Percentiles rank a stretch among this genome's conserved stretches.
These are phyloP conservation scores for Anaeramoeba flamelloides DNA, from an alignment of 78 protist species.

Conservation along the genomic window DNA sequence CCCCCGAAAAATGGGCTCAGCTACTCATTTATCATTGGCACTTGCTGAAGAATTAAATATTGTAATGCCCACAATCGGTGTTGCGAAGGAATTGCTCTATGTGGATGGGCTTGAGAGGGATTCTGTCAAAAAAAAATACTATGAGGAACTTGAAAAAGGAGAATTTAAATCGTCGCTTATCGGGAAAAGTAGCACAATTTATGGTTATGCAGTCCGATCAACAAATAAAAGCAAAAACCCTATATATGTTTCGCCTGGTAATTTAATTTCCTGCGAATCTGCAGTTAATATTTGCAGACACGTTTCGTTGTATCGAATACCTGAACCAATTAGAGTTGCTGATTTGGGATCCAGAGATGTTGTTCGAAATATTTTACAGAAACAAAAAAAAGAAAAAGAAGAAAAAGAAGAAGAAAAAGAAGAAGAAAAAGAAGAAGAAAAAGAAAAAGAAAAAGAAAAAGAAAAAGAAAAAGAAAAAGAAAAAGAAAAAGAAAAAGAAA, in stretches of 20 bases:
- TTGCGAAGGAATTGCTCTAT: constrained; percentile 38
- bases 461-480: too few relatives aligned
- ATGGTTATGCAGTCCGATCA: constrained; percentile 9
- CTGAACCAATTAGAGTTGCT: constrained; percentile 54
- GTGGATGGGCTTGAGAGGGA: constrained; percentile 34
- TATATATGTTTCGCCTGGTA: constrained; percentile 55
- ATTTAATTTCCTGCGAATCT: constrained; percentile 23
- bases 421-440: too few relatives aligned
- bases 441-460: too few relatives aligned
- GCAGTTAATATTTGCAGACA: constrained; percentile 21
- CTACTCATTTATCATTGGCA: constrained; percentile 44
- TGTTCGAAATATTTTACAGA: too few relatives aligned
- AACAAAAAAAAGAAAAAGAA: too few relatives aligned
- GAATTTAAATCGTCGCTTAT: not conserved
- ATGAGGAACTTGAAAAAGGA: too few relatives aligned
- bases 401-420: too few relatives aligned
- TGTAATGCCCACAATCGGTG: constrained; percentile 50
- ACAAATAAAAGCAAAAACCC: constrained; percentile 12
- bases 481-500: too few relatives aligned
- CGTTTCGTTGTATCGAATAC: constrained; percentile 17
- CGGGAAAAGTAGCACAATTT: not conserved
- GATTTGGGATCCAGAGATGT: constrained; percentile 40
- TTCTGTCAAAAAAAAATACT: constrained; percentile 4
- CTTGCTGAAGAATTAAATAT: too few relatives aligned
- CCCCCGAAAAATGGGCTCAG: constrained; percentile 40